Base-by-base conservation (phyloP, 805 yeast genomes). In the Candida michaelii region DNA sequence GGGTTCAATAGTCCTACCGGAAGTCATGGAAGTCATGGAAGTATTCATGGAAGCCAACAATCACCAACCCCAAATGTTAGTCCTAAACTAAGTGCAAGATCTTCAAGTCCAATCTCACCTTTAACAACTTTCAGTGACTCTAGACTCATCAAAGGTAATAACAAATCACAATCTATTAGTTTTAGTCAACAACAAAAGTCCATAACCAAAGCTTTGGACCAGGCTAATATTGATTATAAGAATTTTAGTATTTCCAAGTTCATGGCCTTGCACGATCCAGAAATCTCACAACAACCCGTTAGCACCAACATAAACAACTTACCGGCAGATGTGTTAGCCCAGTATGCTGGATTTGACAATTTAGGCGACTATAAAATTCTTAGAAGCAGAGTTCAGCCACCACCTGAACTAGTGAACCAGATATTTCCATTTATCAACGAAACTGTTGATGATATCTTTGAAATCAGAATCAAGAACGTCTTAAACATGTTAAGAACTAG, bases 401-500 rank as follows among this genome's bases (percentile, higher is more conserved):
- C 66, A 5, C 32, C 27, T 3, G 58, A 52, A 24, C 40, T 62
- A 13, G 31, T 58, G n/a, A 24, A 46, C 7, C 54, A 52, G 39
- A 53, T 63, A n/a, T 63, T 63, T 43, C 66, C 67, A 3, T 61
- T 63, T 34, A 45, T 60, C 27, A 46, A 58, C 23, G 42, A 45
- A 8, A 44, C 46, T 8, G 29, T 38, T 3, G 24, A 21, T 2
- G 53, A 50, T 14, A 43, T 29, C 11, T 36, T 40, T 18, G 40
- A 45, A 27, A 34, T 47, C 12, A 40, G 47, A 36, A 36, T 50
- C 17, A 51, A 48, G 15, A 43, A 45, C 5, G 48, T 61, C 25
- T 45, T 53, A 25, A 18, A 39, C 4, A 42, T 51, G 45, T 49
- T 63, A 16, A 44, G 66, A 29, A 43, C 51, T 14, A 43, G 51